These are phyloP conservation scores for Oemleria cerasiformis DNA, from an alignment of 306 rosid genomes.

Conservation along the genomic window DNA sequence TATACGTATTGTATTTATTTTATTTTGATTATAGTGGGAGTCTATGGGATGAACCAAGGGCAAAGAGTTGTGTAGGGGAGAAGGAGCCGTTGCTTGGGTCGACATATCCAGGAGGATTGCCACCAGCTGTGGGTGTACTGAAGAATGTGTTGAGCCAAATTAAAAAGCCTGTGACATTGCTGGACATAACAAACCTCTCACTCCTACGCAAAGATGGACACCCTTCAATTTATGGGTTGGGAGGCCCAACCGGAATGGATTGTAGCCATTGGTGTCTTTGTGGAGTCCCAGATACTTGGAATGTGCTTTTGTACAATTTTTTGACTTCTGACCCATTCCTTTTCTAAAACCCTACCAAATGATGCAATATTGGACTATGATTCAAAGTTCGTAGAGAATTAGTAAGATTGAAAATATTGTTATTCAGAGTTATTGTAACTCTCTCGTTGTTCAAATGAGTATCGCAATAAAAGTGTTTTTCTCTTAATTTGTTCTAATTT, in stretches of 20 bases:
- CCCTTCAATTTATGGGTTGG: constrained; percentile 73
- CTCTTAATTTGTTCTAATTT: too few species aligned
- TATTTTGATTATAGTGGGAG: constrained; percentile 45
- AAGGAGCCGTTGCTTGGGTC: constrained; percentile 55
- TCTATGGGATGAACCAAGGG: constrained; percentile 66
- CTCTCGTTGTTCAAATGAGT: too few species aligned
- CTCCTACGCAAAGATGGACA: constrained; percentile 82
- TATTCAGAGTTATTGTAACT: not conserved
- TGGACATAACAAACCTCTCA: constrained; percentile 73
- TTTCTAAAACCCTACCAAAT: not conserved
- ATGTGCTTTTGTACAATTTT: constrained; percentile 65
- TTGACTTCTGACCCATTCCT: constrained; percentile 29
- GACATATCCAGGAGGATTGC: constrained; percentile 66
- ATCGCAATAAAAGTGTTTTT: too few species aligned
- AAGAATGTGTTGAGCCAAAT: constrained; percentile 53
- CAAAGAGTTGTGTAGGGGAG: constrained; percentile 56
- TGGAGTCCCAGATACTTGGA: constrained; percentile 99
- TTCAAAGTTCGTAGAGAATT: not conserved
- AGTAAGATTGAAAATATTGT: not conserved
- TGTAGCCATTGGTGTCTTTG: constrained; percentile 96
- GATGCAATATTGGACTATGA: not conserved
- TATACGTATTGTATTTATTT: not conserved
- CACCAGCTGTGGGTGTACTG: constrained; percentile 56
- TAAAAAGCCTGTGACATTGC: constrained; percentile 56
- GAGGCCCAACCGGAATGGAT: constrained; percentile 47